Percentiles rank a stretch among this genome's conserved stretches.
Evolutionary conservation across 768 basidiomycete genomes (phyloP).

Genomic region (Fomitopsis pulvina): DNA sequence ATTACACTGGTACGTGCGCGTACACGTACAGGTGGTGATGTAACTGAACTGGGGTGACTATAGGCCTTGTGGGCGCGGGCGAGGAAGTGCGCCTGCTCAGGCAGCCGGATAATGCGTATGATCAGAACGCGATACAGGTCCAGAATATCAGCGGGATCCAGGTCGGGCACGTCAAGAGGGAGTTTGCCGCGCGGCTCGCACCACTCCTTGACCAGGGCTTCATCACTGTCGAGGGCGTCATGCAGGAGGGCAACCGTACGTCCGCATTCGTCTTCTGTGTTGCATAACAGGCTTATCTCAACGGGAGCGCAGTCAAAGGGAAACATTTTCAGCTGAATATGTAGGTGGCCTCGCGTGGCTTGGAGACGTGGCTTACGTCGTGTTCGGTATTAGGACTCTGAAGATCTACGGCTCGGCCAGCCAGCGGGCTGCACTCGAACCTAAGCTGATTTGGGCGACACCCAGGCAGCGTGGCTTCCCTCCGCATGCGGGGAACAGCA

Average conservation of each 20-base stretch:
- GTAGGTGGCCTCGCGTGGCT: constrained; percentile 30
- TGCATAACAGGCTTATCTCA: too few relatives aligned
- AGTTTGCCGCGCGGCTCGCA: constrained; percentile 52
- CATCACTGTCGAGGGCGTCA: constrained; percentile 67
- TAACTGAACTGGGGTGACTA: not conserved
- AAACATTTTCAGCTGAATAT: constrained; percentile 52
- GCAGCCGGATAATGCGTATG: constrained; percentile 63
- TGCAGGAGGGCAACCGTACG: constrained; percentile 63
- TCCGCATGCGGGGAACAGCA: not conserved
- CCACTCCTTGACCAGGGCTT: constrained; percentile 59
- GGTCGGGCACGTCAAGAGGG: constrained; percentile 76
- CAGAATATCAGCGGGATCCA: constrained; percentile 66
- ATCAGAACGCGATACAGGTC: constrained; percentile 78
- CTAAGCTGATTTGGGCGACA: constrained; percentile 68
- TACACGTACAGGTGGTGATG: not conserved
- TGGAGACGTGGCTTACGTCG: not conserved
- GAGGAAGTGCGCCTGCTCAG: constrained; percentile 68
- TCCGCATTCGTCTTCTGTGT: too few relatives aligned
- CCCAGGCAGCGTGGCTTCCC: constrained; percentile 56
- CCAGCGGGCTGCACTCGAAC: constrained; percentile 54
- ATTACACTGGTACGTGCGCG: constrained; percentile 55
- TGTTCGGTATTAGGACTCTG: constrained; percentile 41
- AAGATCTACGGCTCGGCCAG: constrained; percentile 67
- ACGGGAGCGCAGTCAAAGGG: constrained; percentile 19
- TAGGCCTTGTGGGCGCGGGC: constrained; percentile 72